phyloP scores from a whole-genome alignment of 2,329 filamentous ascomycete genomes.

The Cadophora sp. region DNA sequence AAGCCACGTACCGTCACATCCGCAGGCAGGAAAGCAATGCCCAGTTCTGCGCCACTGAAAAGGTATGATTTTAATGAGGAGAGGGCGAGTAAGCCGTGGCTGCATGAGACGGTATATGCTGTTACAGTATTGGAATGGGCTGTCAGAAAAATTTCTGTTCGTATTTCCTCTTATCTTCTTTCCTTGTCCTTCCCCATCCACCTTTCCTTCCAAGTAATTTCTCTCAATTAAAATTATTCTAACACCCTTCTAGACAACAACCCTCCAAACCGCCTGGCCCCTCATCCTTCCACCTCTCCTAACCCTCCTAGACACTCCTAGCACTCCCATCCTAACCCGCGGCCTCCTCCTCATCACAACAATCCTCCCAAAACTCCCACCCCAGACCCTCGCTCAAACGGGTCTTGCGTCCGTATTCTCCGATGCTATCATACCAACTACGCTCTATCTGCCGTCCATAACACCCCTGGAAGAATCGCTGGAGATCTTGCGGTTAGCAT shows the following conservation, averaged over 20 bases:
- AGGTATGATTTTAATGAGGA: slow-evolving; percentile 49
- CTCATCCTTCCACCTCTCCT: slow-evolving; percentile 74
- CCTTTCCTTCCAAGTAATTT: no score
- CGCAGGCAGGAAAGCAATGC: slow-evolving; percentile 61
- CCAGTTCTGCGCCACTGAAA: slow-evolving; percentile 48
- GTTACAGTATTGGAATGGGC: slow-evolving; percentile 68
- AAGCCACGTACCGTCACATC: slow-evolving; percentile 60
- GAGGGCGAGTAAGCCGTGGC: slow-evolving; percentile 63
- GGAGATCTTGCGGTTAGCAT: slow-evolving; percentile 67
- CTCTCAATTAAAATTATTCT: no score
- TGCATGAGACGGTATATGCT: slow-evolving; percentile 57
- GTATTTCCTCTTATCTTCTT: slow-evolving; percentile 35
- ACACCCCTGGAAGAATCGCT: slow-evolving; percentile 77
- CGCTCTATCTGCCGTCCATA: slow-evolving; percentile 78
- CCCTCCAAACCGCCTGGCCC: slow-evolving; percentile 67
- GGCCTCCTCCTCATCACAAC: slow-evolving; percentile 61
- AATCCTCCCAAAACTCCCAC: slow-evolving; percentile 63
- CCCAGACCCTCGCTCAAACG: slow-evolving; percentile 57
- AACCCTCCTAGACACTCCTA: slow-evolving; percentile 69
- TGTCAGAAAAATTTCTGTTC: slow-evolving; percentile 57
- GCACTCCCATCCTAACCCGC: slow-evolving; percentile 56
- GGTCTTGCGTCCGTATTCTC: slow-evolving; percentile 73
- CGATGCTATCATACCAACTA: slow-evolving; percentile 71
- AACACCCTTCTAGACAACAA: slow-evolving; percentile 43
- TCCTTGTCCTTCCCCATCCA: not conserved